These are phyloP conservation scores for Aspergillus ochraceoroseus DNA, from an alignment of 2,329 filamentous ascomycete species.

Conservation along the genomic window DNA sequence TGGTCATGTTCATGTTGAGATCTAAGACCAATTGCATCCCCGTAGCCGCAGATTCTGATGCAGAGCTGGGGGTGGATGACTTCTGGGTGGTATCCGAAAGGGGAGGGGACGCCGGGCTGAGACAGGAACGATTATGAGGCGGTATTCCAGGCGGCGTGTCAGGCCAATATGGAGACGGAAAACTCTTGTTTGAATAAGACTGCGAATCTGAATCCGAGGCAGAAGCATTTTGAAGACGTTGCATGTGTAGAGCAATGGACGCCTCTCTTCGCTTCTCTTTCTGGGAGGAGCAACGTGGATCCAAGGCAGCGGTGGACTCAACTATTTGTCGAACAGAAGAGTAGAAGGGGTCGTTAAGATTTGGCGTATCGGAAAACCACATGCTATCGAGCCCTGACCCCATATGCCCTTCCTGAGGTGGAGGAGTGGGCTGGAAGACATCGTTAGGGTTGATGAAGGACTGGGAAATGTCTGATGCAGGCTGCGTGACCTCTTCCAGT, in stretches of 20 bases:
- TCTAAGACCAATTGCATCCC: constrained; percentile 40
- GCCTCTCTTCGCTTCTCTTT: constrained; percentile 43
- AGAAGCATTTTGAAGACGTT: constrained; percentile 34
- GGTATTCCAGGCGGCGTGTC: constrained; percentile 27
- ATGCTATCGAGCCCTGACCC: constrained; percentile 7
- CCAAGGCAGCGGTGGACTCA: constrained; percentile 37
- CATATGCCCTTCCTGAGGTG: constrained; percentile 7
- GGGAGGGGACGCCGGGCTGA: constrained; percentile 22
- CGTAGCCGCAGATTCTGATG: constrained; percentile 20
- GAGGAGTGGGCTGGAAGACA: constrained; percentile 11
- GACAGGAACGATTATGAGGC: constrained; percentile 21
- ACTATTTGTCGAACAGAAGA: constrained; percentile 31
- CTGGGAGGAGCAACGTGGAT: constrained; percentile 31
- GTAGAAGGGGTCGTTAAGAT: constrained; percentile 15
- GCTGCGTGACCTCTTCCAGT: constrained; percentile 18
- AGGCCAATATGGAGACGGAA: constrained; percentile 33
- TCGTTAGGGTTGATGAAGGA: constrained; percentile 17
- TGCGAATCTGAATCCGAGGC: constrained; percentile 26
- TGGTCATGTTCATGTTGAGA: constrained; percentile 42
- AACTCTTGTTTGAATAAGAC: constrained; percentile 29
- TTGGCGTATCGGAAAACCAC: constrained; percentile 17
- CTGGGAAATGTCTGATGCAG: constrained; percentile 16
- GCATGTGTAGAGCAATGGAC: constrained; percentile 40
- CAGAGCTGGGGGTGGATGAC: constrained; percentile 17
- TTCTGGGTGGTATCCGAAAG: constrained; percentile 15